A percentile compares a stretch with the other conserved stretches of the same genome.
Conservation (phyloP, 345 rosid genomes). For the Aquilaria yunnanensis region DNA sequence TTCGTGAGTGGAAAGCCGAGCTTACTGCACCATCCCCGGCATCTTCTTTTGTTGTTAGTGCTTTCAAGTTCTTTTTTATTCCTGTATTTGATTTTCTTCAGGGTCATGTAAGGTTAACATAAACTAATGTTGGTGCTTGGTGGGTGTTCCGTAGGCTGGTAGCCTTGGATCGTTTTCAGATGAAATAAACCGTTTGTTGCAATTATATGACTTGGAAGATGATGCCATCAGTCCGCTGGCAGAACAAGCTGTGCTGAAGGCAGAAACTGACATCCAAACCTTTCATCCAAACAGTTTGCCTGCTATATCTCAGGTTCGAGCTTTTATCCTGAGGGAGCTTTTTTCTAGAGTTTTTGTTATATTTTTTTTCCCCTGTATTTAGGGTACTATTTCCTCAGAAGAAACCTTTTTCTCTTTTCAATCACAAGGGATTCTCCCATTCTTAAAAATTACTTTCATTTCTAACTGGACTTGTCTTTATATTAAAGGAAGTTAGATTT, state of each 20-base stretch:
- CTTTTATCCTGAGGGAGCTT: slow-evolving; percentile 3
- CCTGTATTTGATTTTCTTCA: not conserved
- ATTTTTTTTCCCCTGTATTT: no score
- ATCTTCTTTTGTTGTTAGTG: slow-evolving; percentile 52
- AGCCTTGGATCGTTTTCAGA: slow-evolving; percentile 55
- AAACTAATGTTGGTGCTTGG: slow-evolving; percentile 7
- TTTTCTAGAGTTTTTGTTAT: no score
- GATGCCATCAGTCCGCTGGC: slow-evolving; percentile 71
- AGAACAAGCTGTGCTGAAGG: slow-evolving; percentile 32
- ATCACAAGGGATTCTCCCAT: no score
- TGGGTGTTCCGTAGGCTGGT: slow-evolving; percentile 44
- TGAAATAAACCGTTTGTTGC: slow-evolving; percentile 52
- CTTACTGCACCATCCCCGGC: slow-evolving; percentile 60
- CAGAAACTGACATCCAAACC: slow-evolving; percentile 33
- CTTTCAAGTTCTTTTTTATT: slow-evolving; percentile 8
- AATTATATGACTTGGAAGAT: slow-evolving; percentile 57
- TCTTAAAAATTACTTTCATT: no score
- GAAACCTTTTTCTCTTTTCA: no score
- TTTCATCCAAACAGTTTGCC: slow-evolving; percentile 18
- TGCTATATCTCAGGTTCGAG: slow-evolving; percentile 38
- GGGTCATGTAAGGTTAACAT: not conserved
- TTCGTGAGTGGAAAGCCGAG: slow-evolving; percentile 72
- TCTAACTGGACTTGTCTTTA: no score
- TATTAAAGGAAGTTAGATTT: no score
- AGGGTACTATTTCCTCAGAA: no score